Percentiles rank a stretch among this genome's conserved stretches.
Evolutionary conservation across 2,329 filamentous ascomycete genomes (phyloP).

Genomic region (Trichoderma guizhouense): DNA sequence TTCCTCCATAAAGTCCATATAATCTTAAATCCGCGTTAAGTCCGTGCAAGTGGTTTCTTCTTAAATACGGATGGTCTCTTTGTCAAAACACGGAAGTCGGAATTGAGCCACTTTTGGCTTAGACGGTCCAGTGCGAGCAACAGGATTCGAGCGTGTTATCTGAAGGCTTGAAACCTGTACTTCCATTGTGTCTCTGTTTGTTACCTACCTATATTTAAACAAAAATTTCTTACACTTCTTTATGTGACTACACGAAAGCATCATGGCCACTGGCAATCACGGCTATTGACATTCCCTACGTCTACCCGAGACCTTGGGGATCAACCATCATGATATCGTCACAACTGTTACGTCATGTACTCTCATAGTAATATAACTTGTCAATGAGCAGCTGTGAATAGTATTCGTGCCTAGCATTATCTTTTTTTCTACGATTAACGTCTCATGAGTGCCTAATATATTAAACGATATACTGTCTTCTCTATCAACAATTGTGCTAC

Average conservation of each 20-base stretch:
- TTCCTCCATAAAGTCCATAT: not conserved
- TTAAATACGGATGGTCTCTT: not conserved
- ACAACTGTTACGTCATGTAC: constrained; percentile 6
- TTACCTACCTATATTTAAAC: not conserved
- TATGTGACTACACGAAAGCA: not conserved
- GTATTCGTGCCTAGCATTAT: not conserved
- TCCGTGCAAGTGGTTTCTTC: not conserved
- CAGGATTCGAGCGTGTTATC: not conserved
- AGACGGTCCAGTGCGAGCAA: not conserved
- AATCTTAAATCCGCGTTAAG: not conserved
- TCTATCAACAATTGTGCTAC: not conserved
- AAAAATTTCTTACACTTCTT: not conserved
- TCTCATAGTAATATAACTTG: not conserved
- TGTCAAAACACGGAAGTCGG: not conserved
- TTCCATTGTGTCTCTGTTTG: not conserved
- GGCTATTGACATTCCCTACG: not conserved
- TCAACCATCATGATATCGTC: not conserved
- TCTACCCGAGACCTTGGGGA: not conserved
- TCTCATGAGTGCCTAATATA: not conserved
- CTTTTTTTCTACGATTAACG: not conserved
- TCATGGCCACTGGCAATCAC: not conserved
- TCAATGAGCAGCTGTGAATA: not conserved
- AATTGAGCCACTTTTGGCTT: not conserved
- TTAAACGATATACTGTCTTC: not conserved
- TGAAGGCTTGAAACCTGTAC: not conserved